Conservation (phyloP, 1,284 basidiomycete species). For the Melampsora abietis-canadensis region DNA sequence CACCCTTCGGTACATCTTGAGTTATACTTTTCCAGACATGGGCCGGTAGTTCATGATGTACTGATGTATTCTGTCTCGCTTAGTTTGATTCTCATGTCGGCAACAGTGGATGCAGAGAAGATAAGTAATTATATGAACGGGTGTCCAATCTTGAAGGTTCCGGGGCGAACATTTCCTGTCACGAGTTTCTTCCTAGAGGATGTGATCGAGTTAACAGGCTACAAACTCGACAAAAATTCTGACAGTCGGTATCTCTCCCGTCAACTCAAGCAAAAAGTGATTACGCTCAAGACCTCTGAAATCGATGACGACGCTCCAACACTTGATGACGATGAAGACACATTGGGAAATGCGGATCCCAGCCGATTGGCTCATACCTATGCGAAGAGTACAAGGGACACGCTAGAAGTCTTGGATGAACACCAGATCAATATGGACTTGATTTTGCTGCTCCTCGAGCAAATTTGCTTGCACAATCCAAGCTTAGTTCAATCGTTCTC, state of each 20-base stretch:
- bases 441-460: slow-evolving; percentile 78
- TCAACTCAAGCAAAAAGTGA: slow-evolving; percentile 28
- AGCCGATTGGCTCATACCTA: slow-evolving; percentile 50
- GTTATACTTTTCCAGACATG: neutral
- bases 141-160: slow-evolving; percentile 82
- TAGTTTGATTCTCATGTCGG: slow-evolving; percentile 94
- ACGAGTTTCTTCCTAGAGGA: slow-evolving; percentile 85
- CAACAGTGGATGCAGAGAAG: slow-evolving; percentile 91
- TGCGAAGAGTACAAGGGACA: slow-evolving; percentile 64
- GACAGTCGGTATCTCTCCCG: slow-evolving; percentile 69
- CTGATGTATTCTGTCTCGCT: neutral
- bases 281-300: slow-evolving; percentile 13
- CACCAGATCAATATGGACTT: slow-evolving; percentile 85
- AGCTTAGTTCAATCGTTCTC: slow-evolving; percentile 63
- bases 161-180: slow-evolving; percentile 96
- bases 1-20: slow-evolving; percentile 68
- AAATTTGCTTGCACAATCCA: slow-evolving; percentile 71
- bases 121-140: slow-evolving; percentile 88
- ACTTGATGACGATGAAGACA: slow-evolving; percentile 35
- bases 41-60: neutral
- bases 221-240: slow-evolving; percentile 66
- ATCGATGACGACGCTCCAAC: slow-evolving; percentile 21
- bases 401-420: slow-evolving; percentile 83
- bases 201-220: slow-evolving; percentile 79
- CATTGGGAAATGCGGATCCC: slow-evolving; percentile 1